Conservation (phyloP, 2,329 filamentous ascomycete genomes). For the Epicoccum sorghinum region DNA sequence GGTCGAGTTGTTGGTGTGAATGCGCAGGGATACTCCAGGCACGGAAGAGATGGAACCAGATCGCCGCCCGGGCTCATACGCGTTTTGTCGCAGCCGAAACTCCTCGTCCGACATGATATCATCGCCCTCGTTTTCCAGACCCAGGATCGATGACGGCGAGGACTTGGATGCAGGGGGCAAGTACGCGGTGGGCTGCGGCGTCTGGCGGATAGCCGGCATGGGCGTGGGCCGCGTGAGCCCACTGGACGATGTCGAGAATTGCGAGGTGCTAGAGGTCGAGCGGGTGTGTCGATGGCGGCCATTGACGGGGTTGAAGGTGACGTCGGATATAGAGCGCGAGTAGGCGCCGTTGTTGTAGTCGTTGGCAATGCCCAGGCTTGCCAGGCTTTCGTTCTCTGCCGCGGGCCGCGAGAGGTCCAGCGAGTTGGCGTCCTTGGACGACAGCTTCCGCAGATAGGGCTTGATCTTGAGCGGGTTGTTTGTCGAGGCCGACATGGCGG, state of each 20-base stretch:
- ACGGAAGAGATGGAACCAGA: conserved; percentile 55
- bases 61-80: conserved; percentile 48
- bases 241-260: conserved; percentile 58
- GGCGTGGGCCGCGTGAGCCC: conserved; percentile 57
- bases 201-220: conserved; percentile 62
- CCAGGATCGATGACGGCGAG: conserved; percentile 56
- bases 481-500: conserved; percentile 21
- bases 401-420: conserved; percentile 63
- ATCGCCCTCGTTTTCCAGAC: conserved; percentile 52
- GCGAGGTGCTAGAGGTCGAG: conserved; percentile 61
- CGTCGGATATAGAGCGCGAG: conserved; percentile 51
- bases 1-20: conserved; percentile 48
- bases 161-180: conserved; percentile 60
- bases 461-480: conserved; percentile 56
- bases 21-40: conserved; percentile 45
- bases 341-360: conserved; percentile 48
- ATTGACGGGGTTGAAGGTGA: conserved; percentile 50
- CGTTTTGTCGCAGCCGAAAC: conserved; percentile 47
- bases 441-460: conserved; percentile 61
- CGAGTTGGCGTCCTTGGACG: conserved; percentile 55
- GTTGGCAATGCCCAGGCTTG: conserved; percentile 60
- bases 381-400: conserved; percentile 59
- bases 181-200: conserved; percentile 55
- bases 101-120: conserved; percentile 57
- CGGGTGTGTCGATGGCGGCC: conserved; percentile 55